Evolutionary conservation across 2,329 filamentous ascomycete genomes (phyloP).

Genomic region (Aspergillus flavus): DNA sequence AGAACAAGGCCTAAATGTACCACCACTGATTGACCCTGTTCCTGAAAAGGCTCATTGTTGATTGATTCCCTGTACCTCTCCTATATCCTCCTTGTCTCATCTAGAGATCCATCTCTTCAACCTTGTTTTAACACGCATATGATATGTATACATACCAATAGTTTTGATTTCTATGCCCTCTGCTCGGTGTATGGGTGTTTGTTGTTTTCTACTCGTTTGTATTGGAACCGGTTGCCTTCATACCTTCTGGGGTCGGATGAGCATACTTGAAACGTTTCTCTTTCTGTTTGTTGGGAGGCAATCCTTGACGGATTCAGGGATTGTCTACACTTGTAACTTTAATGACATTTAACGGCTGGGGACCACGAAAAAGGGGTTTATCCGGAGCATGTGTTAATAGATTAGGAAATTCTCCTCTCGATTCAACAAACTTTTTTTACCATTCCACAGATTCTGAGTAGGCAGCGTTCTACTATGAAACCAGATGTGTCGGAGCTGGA

Average conservation of each 20-base stretch:
- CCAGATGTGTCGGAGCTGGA: not conserved
- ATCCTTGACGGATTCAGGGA: constrained; percentile 27
- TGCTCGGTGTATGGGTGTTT: constrained; percentile 43
- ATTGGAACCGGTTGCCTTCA: constrained; percentile 26
- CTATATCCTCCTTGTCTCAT: constrained; percentile 23
- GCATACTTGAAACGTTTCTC: constrained; percentile 20
- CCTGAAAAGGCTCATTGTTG: constrained; percentile 8
- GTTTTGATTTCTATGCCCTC: constrained; percentile 24
- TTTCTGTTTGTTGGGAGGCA: constrained; percentile 18
- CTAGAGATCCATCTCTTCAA: constrained; percentile 31
- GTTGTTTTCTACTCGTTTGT: constrained; percentile 26
- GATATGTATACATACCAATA: constrained; percentile 43
- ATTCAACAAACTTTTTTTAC: constrained; percentile 21
- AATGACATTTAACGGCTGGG: constrained; percentile 43
- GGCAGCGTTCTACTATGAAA: constrained; percentile 4
- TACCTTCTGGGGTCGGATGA: constrained; percentile 25
- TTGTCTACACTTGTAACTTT: constrained; percentile 42
- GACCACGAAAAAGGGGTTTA: constrained; percentile 34
- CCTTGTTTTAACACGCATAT: constrained; percentile 32
- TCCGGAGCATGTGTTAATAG: constrained; percentile 41
- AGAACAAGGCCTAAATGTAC: constrained; percentile 68
- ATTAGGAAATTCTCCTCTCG: constrained; percentile 47
- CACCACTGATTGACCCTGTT: constrained; percentile 23
- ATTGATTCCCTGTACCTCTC: constrained; percentile 24
- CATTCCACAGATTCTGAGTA: not conserved